Conservation (phyloP, 2,329 filamentous ascomycete genomes). For the Aspergillus felis region DNA sequence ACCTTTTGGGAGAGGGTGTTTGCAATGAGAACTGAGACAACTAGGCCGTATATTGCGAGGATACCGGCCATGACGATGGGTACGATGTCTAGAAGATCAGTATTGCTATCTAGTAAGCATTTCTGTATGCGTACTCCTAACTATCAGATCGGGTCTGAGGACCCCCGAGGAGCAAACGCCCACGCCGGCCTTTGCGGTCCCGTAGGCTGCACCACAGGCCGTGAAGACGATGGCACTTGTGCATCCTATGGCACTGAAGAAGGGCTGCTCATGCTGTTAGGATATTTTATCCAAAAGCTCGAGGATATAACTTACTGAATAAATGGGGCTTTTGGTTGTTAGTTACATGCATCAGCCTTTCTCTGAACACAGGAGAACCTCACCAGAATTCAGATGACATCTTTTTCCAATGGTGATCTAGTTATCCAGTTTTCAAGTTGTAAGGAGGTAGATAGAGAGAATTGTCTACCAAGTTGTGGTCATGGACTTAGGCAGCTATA, state of each 20-base stretch:
- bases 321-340: too few species aligned
- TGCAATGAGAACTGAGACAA: conserved; percentile 85
- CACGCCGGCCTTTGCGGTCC: conserved; percentile 98
- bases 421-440: too few species aligned
- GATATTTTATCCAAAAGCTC: too few species aligned
- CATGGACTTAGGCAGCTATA: too few species aligned
- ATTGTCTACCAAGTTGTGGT: too few species aligned
- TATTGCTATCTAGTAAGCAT: too few species aligned
- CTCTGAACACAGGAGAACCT: too few species aligned
- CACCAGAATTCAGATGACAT: too few species aligned
- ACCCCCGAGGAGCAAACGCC: conserved; percentile 99
- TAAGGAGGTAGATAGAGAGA: too few species aligned
- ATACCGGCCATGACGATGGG: conserved; percentile 99
- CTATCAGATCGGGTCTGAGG: conserved; percentile 92
- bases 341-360: too few species aligned
- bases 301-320: too few species aligned
- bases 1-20: conserved; percentile 69
- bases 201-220: conserved; percentile 93
- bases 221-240: conserved; percentile 93
- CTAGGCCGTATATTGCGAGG: conserved; percentile 96
- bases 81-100: conserved; percentile 71
- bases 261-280: conserved; percentile 53
- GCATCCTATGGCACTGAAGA: conserved; percentile 98
- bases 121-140: conserved; percentile 71
- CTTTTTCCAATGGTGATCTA: too few species aligned